These are phyloP conservation scores for Paxillus involutus DNA, from an alignment of 768 basidiomycete genomes.

Conservation along the genomic window DNA sequence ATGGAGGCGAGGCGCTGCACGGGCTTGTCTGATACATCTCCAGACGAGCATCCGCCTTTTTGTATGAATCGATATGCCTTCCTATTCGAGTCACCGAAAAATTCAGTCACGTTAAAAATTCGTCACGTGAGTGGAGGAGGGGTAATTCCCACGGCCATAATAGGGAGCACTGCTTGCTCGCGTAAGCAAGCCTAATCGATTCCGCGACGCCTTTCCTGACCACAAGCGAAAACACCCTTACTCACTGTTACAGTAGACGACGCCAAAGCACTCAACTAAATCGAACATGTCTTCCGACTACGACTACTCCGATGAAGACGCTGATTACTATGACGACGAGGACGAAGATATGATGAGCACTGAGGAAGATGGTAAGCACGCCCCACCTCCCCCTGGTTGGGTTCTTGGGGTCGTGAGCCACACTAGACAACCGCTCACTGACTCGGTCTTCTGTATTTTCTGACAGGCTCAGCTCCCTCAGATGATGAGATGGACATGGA, in stretches of 20 bases:
- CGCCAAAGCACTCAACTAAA: conserved; percentile 12
- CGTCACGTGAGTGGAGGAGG: background rate
- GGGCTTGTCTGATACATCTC: conserved; percentile 20
- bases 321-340: conserved; percentile 67
- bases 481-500: conserved; percentile 76
- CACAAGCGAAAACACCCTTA: conserved; percentile 7
- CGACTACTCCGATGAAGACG: conserved; percentile 69
- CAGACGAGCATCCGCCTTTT: conserved; percentile 25
- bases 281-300: conserved; percentile 60
- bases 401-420: conserved; percentile 22
- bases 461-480: conserved; percentile 39
- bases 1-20: conserved; percentile 8
- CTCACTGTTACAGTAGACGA: conserved; percentile 16
- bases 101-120: conserved; percentile 3
- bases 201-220: conserved; percentile 6
- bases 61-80: conserved; percentile 25
- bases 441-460: conserved; percentile 15
- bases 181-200: conserved; percentile 32
- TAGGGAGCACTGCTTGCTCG: conserved; percentile 14
- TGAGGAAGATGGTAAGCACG: conserved; percentile 53
- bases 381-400: conserved; percentile 2
- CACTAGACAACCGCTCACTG: conserved; percentile 10
- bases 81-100: conserved; percentile 28
- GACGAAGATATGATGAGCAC: conserved; percentile 65
- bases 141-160: conserved; percentile 3